These are phyloP conservation scores for Suillus discolor DNA, from an alignment of 768 basidiomycete genomes.

Conservation along the genomic window DNA sequence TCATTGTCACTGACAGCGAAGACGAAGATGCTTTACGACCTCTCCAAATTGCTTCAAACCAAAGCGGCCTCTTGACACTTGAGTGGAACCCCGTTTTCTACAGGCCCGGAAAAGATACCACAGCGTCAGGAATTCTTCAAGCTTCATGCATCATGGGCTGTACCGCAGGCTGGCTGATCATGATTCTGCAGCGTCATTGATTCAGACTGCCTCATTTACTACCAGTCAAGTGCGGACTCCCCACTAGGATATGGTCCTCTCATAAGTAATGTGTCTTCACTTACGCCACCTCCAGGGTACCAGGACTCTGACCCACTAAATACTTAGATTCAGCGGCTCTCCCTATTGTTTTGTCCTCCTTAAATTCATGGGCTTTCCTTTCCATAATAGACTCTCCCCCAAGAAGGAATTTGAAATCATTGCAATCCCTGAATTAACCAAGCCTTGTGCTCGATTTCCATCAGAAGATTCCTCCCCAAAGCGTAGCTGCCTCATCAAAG, in stretches of 20 bases:
- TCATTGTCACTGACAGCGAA: slow-evolving; percentile 51
- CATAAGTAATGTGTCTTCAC: slow-evolving; percentile 22
- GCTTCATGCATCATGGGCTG: neutral
- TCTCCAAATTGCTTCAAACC: neutral
- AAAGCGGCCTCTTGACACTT: neutral
- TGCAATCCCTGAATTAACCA: too few species aligned
- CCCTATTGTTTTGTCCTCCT: too few species aligned
- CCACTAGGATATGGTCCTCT: slow-evolving; percentile 6
- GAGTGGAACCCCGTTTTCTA: neutral
- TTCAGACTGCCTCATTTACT: slow-evolving; percentile 25
- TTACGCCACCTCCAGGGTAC: slow-evolving; percentile 24
- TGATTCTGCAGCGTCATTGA: slow-evolving; percentile 15
- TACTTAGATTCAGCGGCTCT: neutral
- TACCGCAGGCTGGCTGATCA: neutral
- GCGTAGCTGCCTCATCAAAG: slow-evolving; percentile 11
- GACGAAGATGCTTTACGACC: slow-evolving; percentile 29
- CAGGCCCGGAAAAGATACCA: neutral
- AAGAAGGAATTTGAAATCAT: too few species aligned
- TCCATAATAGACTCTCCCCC: too few species aligned
- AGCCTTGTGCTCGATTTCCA: too few species aligned
- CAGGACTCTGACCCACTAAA: slow-evolving; percentile 13
- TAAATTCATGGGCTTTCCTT: too few species aligned
- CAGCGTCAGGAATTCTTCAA: neutral
- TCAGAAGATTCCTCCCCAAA: slow-evolving; percentile 18
- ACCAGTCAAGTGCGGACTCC: slow-evolving; percentile 19